phyloP scores from a whole-genome alignment of 108 stramenopile species.

The Conticribra guillardii region DNA sequence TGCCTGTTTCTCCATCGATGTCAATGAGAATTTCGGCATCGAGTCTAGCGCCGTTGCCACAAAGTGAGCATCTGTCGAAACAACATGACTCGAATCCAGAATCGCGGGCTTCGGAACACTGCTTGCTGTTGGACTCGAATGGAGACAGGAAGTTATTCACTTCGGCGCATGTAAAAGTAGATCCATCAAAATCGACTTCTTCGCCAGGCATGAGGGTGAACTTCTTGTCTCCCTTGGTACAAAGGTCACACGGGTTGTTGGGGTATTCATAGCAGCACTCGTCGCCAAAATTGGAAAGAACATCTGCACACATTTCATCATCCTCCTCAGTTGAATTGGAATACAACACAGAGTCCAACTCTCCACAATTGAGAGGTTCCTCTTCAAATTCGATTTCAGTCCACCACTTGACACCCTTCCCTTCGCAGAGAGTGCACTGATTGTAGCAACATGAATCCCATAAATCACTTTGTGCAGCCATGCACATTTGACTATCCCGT shows the following conservation, averaged over 20 bases:
- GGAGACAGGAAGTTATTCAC: constrained; percentile 49
- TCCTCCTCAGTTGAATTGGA: constrained; percentile 28
- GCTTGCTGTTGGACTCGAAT: constrained; percentile 38
- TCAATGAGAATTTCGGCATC: constrained; percentile 43
- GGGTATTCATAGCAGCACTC: constrained; percentile 50
- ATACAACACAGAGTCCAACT: constrained; percentile 38
- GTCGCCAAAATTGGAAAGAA: constrained; percentile 18
- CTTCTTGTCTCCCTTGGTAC: constrained; percentile 30
- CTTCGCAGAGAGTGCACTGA: constrained; percentile 51
- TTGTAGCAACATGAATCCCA: constrained; percentile 47
- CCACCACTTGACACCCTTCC: constrained; percentile 53
- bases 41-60: constrained; percentile 44
- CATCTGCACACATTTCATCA: constrained; percentile 31
- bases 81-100: constrained; percentile 30
- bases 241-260: constrained; percentile 42
- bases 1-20: constrained; percentile 29
- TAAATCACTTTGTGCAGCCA: constrained; percentile 30
- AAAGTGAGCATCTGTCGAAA: constrained; percentile 50
- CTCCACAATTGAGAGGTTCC: constrained; percentile 38
- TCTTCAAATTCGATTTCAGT: constrained; percentile 43
- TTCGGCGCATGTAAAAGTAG: constrained; percentile 47
- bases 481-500: constrained; percentile 28
- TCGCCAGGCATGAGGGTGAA: constrained; percentile 44
- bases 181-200: constrained; percentile 40
- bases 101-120: constrained; percentile 29